Evolutionary conservation across 2,329 filamentous ascomycete genomes (phyloP), one percentile per base, ranked within the genome.

Genomic region (Juglanconis oblonga): DNA sequence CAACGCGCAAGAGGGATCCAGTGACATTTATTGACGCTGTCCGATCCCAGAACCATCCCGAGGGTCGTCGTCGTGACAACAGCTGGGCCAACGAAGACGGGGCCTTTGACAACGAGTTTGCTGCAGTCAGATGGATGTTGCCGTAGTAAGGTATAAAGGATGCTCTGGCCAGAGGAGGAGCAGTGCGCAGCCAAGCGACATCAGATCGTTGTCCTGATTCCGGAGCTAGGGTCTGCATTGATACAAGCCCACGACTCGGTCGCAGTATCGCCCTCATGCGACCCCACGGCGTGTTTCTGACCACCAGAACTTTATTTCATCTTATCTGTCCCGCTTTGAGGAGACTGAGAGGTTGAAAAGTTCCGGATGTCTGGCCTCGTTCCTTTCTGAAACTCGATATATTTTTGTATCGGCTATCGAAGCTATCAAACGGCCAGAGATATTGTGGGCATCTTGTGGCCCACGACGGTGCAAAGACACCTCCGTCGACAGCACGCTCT

Each of bases 41-140:
- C 32, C 51, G 35, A 36, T 53, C 36, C 32, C 36, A n/a, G 9
- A 29, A 14, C 32, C 14, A 24, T 13, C 29, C 24, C 24, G 24
- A 24, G 42, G 36, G 5, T 50, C 32, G 60, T 62, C 60, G 60
- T 62, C 60, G 57, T 59, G 60, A 57, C 59, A 59, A 57, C 57
- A 54, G 53, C 47, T 29, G 40, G 36, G 42, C 48, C 36, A n/a
- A 32, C 44, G 32, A 24, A 53, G 36, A 42, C 40, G 49, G 58
- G 47, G 45, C 32, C 29, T 24, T 45, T 53, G 52, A 29, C 52
- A 53, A 24, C 52, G 24, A 24, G 2, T 24, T 24, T 35, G 24
- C 29, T 53, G 38, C 44, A 31, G 33, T 29, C 35, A 52, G 36
- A 33, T 55, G 33, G 42, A 35, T 47, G 42, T 14, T 24, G 17